These are phyloP conservation scores for Leccinum truebloodii DNA, from an alignment of 768 basidiomycete species.

Conservation along the genomic window DNA sequence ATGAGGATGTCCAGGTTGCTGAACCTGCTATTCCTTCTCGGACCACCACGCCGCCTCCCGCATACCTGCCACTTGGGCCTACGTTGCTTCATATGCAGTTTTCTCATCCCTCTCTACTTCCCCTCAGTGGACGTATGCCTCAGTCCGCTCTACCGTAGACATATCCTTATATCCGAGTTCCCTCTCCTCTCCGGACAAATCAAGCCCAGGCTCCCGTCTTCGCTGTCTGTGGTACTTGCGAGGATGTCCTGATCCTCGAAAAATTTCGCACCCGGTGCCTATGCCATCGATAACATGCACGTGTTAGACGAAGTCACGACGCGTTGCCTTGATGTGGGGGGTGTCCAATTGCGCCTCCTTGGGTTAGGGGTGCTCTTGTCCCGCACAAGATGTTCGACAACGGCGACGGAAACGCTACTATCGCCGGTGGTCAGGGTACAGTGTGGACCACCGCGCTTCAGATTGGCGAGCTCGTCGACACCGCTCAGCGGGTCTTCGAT, in stretches of 20 bases:
- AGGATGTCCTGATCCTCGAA: constrained; percentile 91
- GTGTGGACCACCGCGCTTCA: constrained; percentile 99
- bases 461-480: constrained; percentile 97
- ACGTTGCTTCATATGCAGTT: constrained; percentile 68
- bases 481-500: constrained; percentile 92
- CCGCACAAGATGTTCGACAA: constrained; percentile 95
- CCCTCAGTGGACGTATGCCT: constrained; percentile 49
- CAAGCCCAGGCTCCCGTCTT: constrained; percentile 88
- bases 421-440: constrained; percentile 96
- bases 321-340: constrained; percentile 86
- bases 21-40: constrained; percentile 40
- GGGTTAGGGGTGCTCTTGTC: constrained; percentile 93
- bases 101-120: constrained; percentile 59
- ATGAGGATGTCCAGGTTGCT: constrained; percentile 38
- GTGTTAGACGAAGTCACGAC: constrained; percentile 96
- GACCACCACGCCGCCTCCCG: constrained; percentile 68
- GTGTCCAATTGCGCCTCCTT: constrained; percentile 90
- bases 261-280: constrained; percentile 82
- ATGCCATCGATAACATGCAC: constrained; percentile 86
- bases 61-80: constrained; percentile 72
- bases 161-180: constrained; percentile 89
- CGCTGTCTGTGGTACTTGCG: constrained; percentile 96
- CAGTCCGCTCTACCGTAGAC: constrained; percentile 72
- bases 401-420: constrained; percentile 92
- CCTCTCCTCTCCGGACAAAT: constrained; percentile 88